These are phyloP conservation scores for Chalciporus sp. DNA, from an alignment of 1,284 basidiomycete species.

Conservation along the genomic window DNA sequence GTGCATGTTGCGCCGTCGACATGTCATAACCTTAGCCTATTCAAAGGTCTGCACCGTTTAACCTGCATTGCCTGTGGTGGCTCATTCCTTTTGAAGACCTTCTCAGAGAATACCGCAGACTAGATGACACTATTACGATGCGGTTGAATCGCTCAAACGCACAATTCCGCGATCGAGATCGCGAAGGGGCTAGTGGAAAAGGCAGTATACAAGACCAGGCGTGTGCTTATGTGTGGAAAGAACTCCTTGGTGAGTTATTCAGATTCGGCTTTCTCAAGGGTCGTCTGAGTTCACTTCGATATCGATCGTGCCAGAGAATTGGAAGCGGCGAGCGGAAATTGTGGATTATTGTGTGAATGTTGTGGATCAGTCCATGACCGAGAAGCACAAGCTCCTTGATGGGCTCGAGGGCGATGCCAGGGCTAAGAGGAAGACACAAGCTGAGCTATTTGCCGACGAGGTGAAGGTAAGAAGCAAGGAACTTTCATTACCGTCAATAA, in stretches of 20 bases:
- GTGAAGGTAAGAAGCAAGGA: conserved; percentile 60
- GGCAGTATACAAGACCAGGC: conserved; percentile 68
- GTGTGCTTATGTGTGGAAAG: conserved; percentile 79
- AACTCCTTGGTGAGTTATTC: conserved; percentile 67
- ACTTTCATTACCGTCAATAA: conserved; percentile 31
- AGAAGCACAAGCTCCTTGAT: conserved; percentile 55
- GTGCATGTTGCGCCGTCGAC: conserved; percentile 70
- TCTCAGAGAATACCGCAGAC: conserved; percentile 80
- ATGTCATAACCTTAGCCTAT: conserved; percentile 78
- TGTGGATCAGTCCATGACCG: conserved; percentile 65
- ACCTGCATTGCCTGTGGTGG: conserved; percentile 10
- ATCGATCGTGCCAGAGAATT: conserved; percentile 61
- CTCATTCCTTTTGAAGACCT: conserved; percentile 57
- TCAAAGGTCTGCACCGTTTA: conserved; percentile 64
- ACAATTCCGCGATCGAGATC: conserved; percentile 73
- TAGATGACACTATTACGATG: conserved; percentile 85
- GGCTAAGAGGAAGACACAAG: conserved; percentile 51
- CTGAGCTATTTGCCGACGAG: conserved; percentile 67
- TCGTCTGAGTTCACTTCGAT: conserved; percentile 10
- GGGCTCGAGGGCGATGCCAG: conserved; percentile 46
- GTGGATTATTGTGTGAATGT: conserved; percentile 79
- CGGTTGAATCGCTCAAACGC: conserved; percentile 83
- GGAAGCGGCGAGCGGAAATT: conserved; percentile 79
- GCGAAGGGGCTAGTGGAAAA: conserved; percentile 41
- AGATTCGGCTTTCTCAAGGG: conserved; percentile 7